Base-by-base conservation (phyloP, 495 filamentous ascomycete genomes). In the Talaromyces borbonicus region DNA sequence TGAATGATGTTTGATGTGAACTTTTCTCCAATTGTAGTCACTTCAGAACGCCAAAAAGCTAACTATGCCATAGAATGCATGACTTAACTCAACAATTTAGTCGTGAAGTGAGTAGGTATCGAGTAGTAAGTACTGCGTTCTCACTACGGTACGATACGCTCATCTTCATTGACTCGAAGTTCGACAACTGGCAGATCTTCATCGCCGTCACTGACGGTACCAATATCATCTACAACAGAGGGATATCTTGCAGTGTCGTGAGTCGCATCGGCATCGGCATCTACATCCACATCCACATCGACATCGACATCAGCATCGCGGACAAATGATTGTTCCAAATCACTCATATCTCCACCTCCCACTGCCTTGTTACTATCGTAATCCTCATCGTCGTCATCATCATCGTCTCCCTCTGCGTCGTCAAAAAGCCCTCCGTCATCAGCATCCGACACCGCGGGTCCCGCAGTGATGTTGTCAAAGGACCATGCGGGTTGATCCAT, bases 121-220 rank as follows among this genome's bases (percentile, higher is more conserved):
- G 11, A 15, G 35, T 29, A 5, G 5, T 29, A 5, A 6, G 5
- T 5, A 29, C 26, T 29, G 26, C 11, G 6, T 6, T 11, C 35
- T 48, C 39, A 53, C 31, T 59, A 53, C 18, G 57, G 54, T 35
- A 50, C 47, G 33, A 64, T 54, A 46, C 56, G 60, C 9, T 66
- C 60, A 20, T 68, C 66, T 6, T 68, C 65, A 20, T 59, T 53
- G 18, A 70, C 60, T 40, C 57, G 63, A 27, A 73, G 54, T 50
- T 75, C 70, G 41, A 69, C 62, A 19, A 72, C 69, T 4, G 70
- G 65, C 20, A 68, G 56, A 4, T 72, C 67, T 18, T 71, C 65
- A 27, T 65, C 61, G 19, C 66, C 67, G 22, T 54, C 65, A 27
- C 56, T 59, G 26, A 19, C 18, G 15, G 29, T 26, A 8, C 25